phyloP scores from a whole-genome alignment of 306 rosid genomes.

The Rosa multiflora region DNA sequence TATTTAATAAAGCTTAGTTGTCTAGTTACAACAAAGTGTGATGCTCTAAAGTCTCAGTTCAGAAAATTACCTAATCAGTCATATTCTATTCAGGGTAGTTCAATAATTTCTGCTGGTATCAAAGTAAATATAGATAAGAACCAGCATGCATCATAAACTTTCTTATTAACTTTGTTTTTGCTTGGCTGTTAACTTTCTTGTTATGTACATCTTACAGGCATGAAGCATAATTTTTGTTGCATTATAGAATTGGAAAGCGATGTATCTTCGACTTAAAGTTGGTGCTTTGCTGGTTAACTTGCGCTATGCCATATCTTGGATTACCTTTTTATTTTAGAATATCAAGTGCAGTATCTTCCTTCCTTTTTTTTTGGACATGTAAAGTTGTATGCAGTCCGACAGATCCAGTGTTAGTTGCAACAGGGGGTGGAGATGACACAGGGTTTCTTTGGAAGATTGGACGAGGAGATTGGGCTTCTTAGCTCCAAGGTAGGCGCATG shows the following conservation, averaged over 20 bases:
- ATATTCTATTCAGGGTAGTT: too few relatives aligned
- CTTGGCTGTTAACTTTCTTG: too few relatives aligned
- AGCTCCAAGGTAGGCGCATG: constrained; percentile 56
- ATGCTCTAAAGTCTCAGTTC: too few relatives aligned
- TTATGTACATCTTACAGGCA: too few relatives aligned
- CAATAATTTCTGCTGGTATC: too few relatives aligned
- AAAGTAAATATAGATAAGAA: too few relatives aligned
- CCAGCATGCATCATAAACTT: too few relatives aligned
- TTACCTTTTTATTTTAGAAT: constrained; percentile 7
- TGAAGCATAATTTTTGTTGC: not conserved
- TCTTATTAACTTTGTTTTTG: too few relatives aligned
- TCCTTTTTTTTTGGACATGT: constrained; percentile 31
- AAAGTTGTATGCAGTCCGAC: constrained; percentile 79
- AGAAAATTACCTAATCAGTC: too few relatives aligned
- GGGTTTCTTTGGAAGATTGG: constrained; percentile 91
- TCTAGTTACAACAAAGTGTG: too few relatives aligned
- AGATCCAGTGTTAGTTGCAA: constrained; percentile 66
- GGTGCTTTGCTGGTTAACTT: not conserved
- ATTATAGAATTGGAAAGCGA: too few relatives aligned
- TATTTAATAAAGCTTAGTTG: too few relatives aligned
- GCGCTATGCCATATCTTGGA: not conserved
- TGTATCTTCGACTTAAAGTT: not conserved
- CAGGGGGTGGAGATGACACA: constrained; percentile 86
- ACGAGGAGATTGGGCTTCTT: constrained; percentile 76
- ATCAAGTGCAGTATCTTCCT: not conserved